Evolutionary conservation across 192 early-diverging fungal genomes (phyloP).

Genomic region (Backusella westeae): DNA sequence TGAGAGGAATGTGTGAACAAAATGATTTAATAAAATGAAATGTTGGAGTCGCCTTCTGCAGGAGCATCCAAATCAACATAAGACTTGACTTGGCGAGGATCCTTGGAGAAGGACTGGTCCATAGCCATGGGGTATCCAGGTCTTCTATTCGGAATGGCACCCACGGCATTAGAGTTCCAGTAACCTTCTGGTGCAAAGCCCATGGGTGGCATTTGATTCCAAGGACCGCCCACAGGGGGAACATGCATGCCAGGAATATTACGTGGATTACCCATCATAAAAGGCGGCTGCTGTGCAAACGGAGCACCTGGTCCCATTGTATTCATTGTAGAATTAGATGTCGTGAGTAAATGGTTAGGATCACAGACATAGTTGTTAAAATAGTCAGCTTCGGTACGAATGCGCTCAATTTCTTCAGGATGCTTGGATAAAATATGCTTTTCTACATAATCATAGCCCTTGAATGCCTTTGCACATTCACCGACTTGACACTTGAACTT

Average conservation of each 20-base stretch:
- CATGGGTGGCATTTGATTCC: constrained; percentile 58
- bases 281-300: not conserved
- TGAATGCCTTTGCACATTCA: constrained; percentile 90
- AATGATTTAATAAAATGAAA: constrained; percentile 19
- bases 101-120: constrained; percentile 40
- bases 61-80: constrained; percentile 91
- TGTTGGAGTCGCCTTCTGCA: constrained; percentile 53
- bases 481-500: constrained; percentile 82
- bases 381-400: constrained; percentile 67
- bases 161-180: not conserved
- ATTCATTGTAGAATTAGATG: not conserved
- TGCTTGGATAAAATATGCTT: constrained; percentile 96
- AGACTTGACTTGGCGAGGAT: constrained; percentile 78
- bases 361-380: constrained; percentile 92
- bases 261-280: constrained; percentile 29
- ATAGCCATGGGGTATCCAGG: constrained; percentile 7
- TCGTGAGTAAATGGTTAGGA: constrained; percentile 69
- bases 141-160: not conserved
- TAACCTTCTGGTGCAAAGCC: constrained; percentile 41
- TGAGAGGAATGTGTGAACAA: not conserved
- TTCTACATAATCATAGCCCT: constrained; percentile 88
- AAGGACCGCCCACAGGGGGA: constrained; percentile 41
- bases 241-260: constrained; percentile 34
- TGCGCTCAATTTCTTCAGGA: constrained; percentile 60
- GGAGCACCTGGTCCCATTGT: not conserved